Evolutionary conservation across 1,284 basidiomycete species (phyloP).

Genomic region (Tilletia setariae): DNA sequence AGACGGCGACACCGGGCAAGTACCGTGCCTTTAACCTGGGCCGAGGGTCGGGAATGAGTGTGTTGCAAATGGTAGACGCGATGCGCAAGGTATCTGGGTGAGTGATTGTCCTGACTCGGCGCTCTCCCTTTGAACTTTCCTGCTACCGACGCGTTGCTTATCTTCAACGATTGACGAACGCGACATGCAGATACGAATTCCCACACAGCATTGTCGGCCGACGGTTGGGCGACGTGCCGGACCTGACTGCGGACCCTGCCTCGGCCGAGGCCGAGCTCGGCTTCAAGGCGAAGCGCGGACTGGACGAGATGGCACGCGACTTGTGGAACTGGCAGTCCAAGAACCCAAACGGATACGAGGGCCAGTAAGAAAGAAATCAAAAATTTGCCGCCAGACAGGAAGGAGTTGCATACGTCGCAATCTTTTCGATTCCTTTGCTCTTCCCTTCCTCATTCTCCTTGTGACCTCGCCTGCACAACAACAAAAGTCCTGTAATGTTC

Average conservation of each 20-base stretch:
- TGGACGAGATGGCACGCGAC: constrained; percentile 49
- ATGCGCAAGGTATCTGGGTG: constrained; percentile 84
- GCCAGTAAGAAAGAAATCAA: constrained; percentile 4
- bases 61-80: constrained; percentile 89
- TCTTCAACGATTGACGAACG: too few relatives aligned
- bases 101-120: neutral
- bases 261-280: constrained; percentile 91
- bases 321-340: constrained; percentile 55
- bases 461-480: too few relatives aligned
- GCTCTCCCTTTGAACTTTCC: neutral
- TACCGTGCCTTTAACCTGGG: constrained; percentile 97
- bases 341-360: constrained; percentile 55
- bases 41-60: constrained; percentile 85
- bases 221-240: constrained; percentile 87
- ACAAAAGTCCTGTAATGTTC: too few relatives aligned
- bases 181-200: constrained; percentile 74
- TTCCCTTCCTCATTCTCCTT: neutral
- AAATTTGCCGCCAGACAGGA: too few relatives aligned
- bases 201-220: constrained; percentile 73
- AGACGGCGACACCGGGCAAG: constrained; percentile 56
- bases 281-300: constrained; percentile 69
- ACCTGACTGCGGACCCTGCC: constrained; percentile 88
- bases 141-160: neutral
- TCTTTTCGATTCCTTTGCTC: neutral
- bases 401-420: too few relatives aligned